phyloP scores from a whole-genome alignment of 2,329 filamentous ascomycete species.

The Fusarium luffae region DNA sequence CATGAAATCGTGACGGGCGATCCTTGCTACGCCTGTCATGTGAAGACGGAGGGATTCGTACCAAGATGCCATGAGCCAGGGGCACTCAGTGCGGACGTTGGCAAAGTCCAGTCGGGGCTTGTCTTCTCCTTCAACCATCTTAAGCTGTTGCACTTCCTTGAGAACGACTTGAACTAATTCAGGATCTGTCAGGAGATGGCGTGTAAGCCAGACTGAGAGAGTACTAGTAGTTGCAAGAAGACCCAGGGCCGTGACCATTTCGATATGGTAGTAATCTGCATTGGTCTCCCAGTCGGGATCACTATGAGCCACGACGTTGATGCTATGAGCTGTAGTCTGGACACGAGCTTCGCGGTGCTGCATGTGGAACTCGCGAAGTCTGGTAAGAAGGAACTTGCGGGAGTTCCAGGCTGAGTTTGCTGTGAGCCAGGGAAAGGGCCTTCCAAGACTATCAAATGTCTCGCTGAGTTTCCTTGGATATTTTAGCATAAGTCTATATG shows the following conservation, averaged over 20 bases:
- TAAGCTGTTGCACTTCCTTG: slow-evolving; percentile 39
- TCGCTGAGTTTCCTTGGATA: slow-evolving; percentile 43
- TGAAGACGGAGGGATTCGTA: slow-evolving; percentile 49
- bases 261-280: slow-evolving; percentile 48
- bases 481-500: slow-evolving; percentile 4
- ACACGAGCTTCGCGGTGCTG: slow-evolving; percentile 41
- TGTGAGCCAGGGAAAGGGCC: slow-evolving; percentile 44
- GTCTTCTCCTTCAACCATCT: slow-evolving; percentile 20
- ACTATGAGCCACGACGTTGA: slow-evolving; percentile 47
- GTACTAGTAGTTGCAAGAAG: slow-evolving; percentile 49
- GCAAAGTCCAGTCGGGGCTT: slow-evolving; percentile 36
- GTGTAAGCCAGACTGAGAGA: slow-evolving; percentile 47
- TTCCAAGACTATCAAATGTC: slow-evolving; percentile 45
- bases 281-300: slow-evolving; percentile 48
- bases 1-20: slow-evolving; percentile 46
- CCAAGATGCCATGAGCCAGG: slow-evolving; percentile 48
- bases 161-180: slow-evolving; percentile 38
- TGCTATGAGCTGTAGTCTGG: slow-evolving; percentile 44
- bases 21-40: slow-evolving; percentile 48
- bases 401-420: slow-evolving; percentile 45
- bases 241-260: slow-evolving; percentile 49
- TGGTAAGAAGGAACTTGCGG: slow-evolving; percentile 40
- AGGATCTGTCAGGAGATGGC: slow-evolving; percentile 42
- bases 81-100: slow-evolving; percentile 43
- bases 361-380: slow-evolving; percentile 44